Evolutionary conservation across 176 grass and related monocot species (phyloP).

Genomic region (Alopecurus myosuroides): DNA sequence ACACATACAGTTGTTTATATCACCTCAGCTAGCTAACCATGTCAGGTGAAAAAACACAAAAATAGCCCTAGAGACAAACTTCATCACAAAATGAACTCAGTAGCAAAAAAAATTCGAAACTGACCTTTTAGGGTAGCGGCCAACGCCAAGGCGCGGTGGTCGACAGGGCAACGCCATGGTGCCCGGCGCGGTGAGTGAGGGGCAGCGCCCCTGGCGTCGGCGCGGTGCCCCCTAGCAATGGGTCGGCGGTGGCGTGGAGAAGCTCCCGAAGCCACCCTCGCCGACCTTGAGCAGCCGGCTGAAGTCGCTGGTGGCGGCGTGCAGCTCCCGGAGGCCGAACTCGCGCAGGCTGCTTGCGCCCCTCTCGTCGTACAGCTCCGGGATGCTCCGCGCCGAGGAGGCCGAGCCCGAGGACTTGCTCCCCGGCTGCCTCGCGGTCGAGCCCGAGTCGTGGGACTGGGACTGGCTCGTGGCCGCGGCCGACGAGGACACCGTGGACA

Average conservation of each 20-base stretch:
- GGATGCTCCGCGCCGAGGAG: slow-evolving; percentile 61
- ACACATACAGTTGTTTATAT: background rate
- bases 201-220: no score
- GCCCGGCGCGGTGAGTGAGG: no score
- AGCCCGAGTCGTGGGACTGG: slow-evolving; percentile 22
- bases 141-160: no score
- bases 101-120: no score
- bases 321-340: slow-evolving; percentile 63
- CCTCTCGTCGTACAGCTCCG: slow-evolving; percentile 66
- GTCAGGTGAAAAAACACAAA: no score
- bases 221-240: no score
- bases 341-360: slow-evolving; percentile 39
- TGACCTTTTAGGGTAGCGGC: no score
- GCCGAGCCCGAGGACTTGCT: slow-evolving; percentile 49
- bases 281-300: slow-evolving; percentile 72
- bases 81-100: no score
- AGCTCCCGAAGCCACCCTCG: slow-evolving; percentile 74
- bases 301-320: slow-evolving; percentile 55
- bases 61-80: no score
- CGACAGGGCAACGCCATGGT: no score
- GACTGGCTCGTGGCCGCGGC: slow-evolving; percentile 23
- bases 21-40: background rate
- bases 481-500: slow-evolving; percentile 17
- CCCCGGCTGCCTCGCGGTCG: background rate
- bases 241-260: no score